phyloP scores from a whole-genome alignment of 176 grass and related monocot genomes.

The Cenchrus americanus region DNA sequence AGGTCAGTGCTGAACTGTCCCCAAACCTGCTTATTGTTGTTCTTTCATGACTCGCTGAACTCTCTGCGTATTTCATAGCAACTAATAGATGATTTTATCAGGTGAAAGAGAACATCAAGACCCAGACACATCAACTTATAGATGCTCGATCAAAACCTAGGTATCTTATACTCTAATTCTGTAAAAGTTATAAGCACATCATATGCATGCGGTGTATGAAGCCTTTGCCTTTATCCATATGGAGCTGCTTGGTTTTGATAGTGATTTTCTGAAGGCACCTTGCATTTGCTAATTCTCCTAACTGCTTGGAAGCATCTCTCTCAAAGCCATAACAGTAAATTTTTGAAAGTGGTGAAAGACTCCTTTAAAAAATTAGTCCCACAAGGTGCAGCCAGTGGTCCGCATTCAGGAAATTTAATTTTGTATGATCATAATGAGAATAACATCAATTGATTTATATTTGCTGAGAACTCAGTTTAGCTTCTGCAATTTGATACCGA shows the following conservation, averaged over 20 bases:
- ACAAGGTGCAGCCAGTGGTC: neutral
- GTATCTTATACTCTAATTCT: slow-evolving; percentile 53
- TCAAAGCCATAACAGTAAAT: neutral
- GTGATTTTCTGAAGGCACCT: neutral
- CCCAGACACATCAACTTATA: slow-evolving; percentile 81
- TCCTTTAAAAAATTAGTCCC: slow-evolving; percentile 15
- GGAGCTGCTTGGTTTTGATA: neutral
- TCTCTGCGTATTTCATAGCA: slow-evolving; percentile 29
- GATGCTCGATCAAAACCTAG: slow-evolving; percentile 87
- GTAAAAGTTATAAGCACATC: neutral
- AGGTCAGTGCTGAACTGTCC: slow-evolving; percentile 50
- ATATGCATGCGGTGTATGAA: neutral
- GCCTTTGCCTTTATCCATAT: neutral
- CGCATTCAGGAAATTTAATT: slow-evolving; percentile 6
- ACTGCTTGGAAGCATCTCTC: neutral
- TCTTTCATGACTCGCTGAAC: neutral
- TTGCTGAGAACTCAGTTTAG: neutral
- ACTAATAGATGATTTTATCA: slow-evolving; percentile 42
- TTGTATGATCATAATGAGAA: slow-evolving; percentile 7
- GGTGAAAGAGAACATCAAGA: slow-evolving; percentile 84
- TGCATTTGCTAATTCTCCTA: neutral
- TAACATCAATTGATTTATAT: neutral
- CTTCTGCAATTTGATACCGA: slow-evolving; percentile 9
- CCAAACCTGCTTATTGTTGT: neutral
- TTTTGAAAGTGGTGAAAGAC: neutral